phyloP scores from a whole-genome alignment of 345 rosid species.

The Moricandia moricandioides region DNA sequence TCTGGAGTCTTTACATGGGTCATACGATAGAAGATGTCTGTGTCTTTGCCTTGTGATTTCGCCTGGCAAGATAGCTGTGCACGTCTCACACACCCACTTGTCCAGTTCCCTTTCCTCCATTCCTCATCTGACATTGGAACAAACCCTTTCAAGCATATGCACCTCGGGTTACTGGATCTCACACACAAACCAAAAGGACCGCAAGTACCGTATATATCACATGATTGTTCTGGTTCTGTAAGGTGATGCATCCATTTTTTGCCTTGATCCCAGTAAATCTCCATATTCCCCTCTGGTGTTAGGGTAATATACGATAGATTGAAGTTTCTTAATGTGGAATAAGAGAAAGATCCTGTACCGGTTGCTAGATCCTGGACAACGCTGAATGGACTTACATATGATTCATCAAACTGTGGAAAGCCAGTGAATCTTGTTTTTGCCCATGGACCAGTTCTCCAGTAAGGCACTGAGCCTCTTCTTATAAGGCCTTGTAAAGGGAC shows the following conservation, averaged over 20 bases:
- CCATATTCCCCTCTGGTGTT: slow-evolving; percentile 27
- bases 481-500: slow-evolving; percentile 26
- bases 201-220: slow-evolving; percentile 32
- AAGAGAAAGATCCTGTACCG: slow-evolving; percentile 25
- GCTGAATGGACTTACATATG: slow-evolving; percentile 35
- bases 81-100: slow-evolving; percentile 36
- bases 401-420: background rate
- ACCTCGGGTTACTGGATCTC: slow-evolving; percentile 18
- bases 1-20: slow-evolving; percentile 33
- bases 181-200: slow-evolving; percentile 37
- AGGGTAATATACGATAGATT: slow-evolving; percentile 18
- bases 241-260: slow-evolving; percentile 19
- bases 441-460: slow-evolving; percentile 39
- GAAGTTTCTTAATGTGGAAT: slow-evolving; percentile 14
- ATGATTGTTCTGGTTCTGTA: slow-evolving; percentile 16
- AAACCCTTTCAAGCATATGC: slow-evolving; percentile 36
- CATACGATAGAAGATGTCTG: slow-evolving; percentile 31
- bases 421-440: slow-evolving; percentile 34
- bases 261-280: slow-evolving; percentile 27
- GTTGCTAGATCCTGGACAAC: slow-evolving; percentile 27
- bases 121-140: slow-evolving; percentile 22
- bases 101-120: slow-evolving; percentile 33
- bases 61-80: slow-evolving; percentile 16
- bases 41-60: slow-evolving; percentile 19
- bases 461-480: slow-evolving; percentile 17